Evolutionary conservation across 257 asterid genomes (phyloP).

Genomic region (Scutellaria baicalensis): DNA sequence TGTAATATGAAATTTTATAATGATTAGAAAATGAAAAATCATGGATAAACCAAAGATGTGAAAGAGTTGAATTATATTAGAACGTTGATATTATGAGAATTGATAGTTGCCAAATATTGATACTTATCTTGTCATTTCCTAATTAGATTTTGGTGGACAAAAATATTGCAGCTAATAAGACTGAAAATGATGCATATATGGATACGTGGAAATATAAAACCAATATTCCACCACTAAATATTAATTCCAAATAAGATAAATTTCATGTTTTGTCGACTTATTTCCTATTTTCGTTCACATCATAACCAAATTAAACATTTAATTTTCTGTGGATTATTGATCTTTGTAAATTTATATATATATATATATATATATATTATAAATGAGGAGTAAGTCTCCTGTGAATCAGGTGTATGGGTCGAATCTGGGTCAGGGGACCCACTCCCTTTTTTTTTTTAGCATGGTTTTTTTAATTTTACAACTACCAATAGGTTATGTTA

Average conservation of each 20-base stretch:
- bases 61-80: neutral
- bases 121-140: neutral
- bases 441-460: no score
- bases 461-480: no score
- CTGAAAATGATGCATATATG: neutral
- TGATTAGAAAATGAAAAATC: no score
- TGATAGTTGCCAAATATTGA: neutral
- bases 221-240: neutral
- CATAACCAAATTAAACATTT: no score
- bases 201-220: neutral
- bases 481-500: no score
- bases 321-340: no score
- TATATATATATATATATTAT: no score
- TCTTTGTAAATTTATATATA: no score
- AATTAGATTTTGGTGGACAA: neutral
- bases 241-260: neutral
- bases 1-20: no score
- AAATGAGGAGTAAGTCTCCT: no score
- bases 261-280: neutral
- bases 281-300: neutral
- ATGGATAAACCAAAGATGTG: neutral
- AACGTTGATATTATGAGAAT: neutral
- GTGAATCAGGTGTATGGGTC: no score
- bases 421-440: no score
- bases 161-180: neutral